Evolutionary conservation across 176 grass and related monocot genomes (phyloP), one percentile per base, ranked within the genome.

Genomic region (Raddia distichophylla): DNA sequence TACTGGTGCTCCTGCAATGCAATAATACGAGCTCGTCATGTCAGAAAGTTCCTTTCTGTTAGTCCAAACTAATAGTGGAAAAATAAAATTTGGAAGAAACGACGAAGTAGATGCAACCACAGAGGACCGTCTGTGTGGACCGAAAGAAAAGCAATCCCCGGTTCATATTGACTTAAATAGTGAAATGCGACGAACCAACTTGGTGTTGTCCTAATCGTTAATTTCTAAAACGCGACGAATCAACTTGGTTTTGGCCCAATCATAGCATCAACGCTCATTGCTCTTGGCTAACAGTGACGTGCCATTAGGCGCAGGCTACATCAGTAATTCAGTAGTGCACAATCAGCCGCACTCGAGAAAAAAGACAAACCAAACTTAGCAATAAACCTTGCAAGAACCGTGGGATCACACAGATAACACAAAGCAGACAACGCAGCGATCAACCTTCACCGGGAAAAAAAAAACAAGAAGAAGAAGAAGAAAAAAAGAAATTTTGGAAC

Each of bases 61-160:
- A 10, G 11, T 27, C 63, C 13, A 8, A 40, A 8, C 6, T 40
- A 65, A 65, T 9, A 69, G 5, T 12, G 10, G 34, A 34, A 68
- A 69, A 44, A n/a, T 17, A 20, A 7, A 20, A 48, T 69, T 59
- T n/a, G 9, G 57, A 59, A 60, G 19, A 60, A 34, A 15, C 33
- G 33, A 17, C 33, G 33, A 4, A 20, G 7, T 43, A 48, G 72
- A 82, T 89, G 54, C 89, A 81, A 85, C 93, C 93, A 79, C 93
- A 81, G 57, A 80, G 91, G 91, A 97, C 20, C 86, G 90, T 90
- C 93, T 93, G 88, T 68, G 80, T 91, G 80, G 82, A 91, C 77
- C 3, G 81, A 87, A 19, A 82, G 52, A 78, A 49, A 73, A 44
- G 55, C 83, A 44, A 77, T 76, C 82, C 67, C 83, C 88, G 91